Evolutionary conservation across 2,329 filamentous ascomycete species (phyloP).

Genomic region (Apiospora aurea): DNA sequence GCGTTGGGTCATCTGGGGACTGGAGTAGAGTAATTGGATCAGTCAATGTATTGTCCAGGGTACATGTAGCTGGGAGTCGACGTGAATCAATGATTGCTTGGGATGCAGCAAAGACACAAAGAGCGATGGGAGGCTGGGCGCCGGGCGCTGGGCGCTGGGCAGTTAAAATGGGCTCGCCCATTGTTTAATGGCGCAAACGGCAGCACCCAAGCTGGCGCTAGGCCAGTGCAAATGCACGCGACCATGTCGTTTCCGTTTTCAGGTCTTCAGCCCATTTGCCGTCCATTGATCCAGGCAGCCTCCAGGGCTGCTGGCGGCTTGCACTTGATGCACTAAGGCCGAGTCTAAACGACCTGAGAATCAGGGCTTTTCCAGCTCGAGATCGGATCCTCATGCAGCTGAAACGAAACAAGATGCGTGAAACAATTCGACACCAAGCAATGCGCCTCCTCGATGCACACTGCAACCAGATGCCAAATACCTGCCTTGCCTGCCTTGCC

Average conservation of each 20-base stretch:
- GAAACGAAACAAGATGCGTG: not conserved
- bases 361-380: not conserved
- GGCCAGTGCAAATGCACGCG: too few relatives aligned
- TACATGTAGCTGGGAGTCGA: not conserved
- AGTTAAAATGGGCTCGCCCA: too few relatives aligned
- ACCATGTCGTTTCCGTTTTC: not conserved
- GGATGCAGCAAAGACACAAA: too few relatives aligned
- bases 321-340: not conserved
- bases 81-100: too few relatives aligned
- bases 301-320: too few relatives aligned
- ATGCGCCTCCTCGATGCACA: not conserved
- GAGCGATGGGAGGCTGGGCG: too few relatives aligned
- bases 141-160: too few relatives aligned
- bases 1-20: not conserved
- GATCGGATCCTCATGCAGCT: constrained; percentile 6
- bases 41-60: not conserved
- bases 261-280: not conserved
- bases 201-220: too few relatives aligned
- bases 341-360: not conserved
- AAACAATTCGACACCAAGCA: not conserved
- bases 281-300: too few relatives aligned
- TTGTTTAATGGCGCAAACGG: too few relatives aligned
- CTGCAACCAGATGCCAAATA: not conserved
- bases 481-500: not conserved
- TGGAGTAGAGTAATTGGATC: not conserved